Evolutionary conservation across 2,329 filamentous ascomycete species (phyloP).

Genomic region (Penicillium nordicum): DNA sequence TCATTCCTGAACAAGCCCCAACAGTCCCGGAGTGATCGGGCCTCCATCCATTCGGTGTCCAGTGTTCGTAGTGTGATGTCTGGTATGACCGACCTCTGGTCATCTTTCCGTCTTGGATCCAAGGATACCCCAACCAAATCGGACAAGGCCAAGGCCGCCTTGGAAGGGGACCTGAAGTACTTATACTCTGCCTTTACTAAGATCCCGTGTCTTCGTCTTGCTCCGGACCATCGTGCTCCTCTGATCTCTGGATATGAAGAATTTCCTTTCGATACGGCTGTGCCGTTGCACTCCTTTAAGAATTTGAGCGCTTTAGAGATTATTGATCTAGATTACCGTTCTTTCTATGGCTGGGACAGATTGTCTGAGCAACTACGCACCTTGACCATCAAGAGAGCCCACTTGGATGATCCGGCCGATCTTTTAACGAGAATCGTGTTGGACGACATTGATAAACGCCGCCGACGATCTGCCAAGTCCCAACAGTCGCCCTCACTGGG

Average conservation of each 20-base stretch:
- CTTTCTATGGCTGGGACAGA: constrained; percentile 96
- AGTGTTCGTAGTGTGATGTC: constrained; percentile 98
- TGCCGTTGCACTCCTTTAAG: constrained; percentile 95
- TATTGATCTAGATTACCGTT: constrained; percentile 90
- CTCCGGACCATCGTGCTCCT: constrained; percentile 88
- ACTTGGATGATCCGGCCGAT: constrained; percentile 84
- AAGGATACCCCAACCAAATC: constrained; percentile 76
- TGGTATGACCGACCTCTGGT: constrained; percentile 90
- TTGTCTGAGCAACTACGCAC: constrained; percentile 88
- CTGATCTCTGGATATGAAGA: constrained; percentile 93
- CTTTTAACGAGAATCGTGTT: constrained; percentile 89
- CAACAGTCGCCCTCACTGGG: constrained; percentile 74
- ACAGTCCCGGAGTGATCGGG: constrained; percentile 77
- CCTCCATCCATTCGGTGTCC: constrained; percentile 91
- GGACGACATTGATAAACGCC: constrained; percentile 91
- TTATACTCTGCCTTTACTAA: constrained; percentile 98
- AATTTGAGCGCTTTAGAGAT: constrained; percentile 93
- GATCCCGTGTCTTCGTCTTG: constrained; percentile 83
- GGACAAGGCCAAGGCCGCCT: constrained; percentile 82
- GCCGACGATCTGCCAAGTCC: constrained; percentile 80
- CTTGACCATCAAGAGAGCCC: constrained; percentile 80
- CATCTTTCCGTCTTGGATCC: constrained; percentile 76
- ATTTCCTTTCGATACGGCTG: constrained; percentile 95
- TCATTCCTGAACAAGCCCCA: constrained; percentile 87
- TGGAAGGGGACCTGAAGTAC: constrained; percentile 88